These are phyloP conservation scores for Myochromella boudieri DNA, from an alignment of 768 basidiomycete genomes.

Conservation along the genomic window DNA sequence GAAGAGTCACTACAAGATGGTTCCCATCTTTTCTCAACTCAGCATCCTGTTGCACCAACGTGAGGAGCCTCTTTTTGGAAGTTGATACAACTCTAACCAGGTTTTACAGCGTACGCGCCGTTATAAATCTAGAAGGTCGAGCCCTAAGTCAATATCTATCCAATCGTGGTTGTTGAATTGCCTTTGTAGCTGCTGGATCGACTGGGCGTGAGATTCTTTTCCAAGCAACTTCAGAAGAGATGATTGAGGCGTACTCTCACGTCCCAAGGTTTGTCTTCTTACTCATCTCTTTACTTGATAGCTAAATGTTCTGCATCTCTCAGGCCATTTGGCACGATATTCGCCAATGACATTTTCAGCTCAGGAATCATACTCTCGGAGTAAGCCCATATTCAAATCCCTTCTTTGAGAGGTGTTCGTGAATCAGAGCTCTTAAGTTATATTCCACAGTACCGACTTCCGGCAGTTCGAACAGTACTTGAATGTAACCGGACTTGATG, in stretches of 20 bases:
- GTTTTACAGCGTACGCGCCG: conserved; percentile 66
- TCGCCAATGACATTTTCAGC: conserved; percentile 91
- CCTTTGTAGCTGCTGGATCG: conserved; percentile 75
- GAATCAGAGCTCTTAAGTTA: conserved; percentile 6
- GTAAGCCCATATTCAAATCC: conserved; percentile 39
- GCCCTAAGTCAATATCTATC: conserved; percentile 3
- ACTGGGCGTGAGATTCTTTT: conserved; percentile 89
- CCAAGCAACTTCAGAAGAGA: conserved; percentile 93
- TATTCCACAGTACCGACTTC: conserved; percentile 77
- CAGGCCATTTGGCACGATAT: conserved; percentile 84
- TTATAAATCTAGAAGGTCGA: conserved; percentile 86
- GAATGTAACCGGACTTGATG: conserved; percentile 89
- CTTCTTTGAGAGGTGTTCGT: conserved; percentile 1
- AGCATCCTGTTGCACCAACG: conserved; percentile 75
- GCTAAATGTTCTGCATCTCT: not conserved
- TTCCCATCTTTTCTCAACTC: conserved; percentile 90
- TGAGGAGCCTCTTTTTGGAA: conserved; percentile 32
- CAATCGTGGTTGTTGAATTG: not conserved
- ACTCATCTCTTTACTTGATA: not conserved
- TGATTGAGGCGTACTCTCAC: conserved; percentile 88
- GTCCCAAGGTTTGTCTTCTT: conserved; percentile 61
- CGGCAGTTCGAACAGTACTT: conserved; percentile 90
- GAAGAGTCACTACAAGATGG: conserved; percentile 96
- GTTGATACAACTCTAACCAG: not conserved
- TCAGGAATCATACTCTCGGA: conserved; percentile 90